Base-by-base conservation (phyloP, 352 stramenopile genomes). In the Phytophthora niederhauseri region DNA sequence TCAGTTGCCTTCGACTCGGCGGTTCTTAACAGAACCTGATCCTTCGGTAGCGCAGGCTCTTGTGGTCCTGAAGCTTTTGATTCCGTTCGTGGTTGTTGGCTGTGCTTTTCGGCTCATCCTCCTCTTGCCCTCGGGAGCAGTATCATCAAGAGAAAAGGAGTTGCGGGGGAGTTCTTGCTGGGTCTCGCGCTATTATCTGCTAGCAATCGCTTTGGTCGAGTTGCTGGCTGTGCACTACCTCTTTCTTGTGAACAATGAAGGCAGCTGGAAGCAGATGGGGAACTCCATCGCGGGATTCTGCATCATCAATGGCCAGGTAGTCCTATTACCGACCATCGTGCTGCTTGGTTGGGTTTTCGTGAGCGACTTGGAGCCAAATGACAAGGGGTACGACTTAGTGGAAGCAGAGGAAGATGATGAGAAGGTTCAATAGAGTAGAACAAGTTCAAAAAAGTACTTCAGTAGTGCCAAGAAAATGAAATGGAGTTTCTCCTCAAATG, bases 231-330 rank as follows among this genome's bases (percentile, higher is more conserved):
- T 93, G 17, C 87, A 94, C 31, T 91, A 90, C 24, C 71, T 95
- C 9, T 95, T 93, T 66, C 76, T 89, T 28, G 87, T 95, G 22
- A 73, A 76, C 34, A 86, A 94, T 73, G 83, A 95, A 84, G 85
- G 85, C 61, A 92, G 82, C 58, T 95, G 87, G 87, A 93, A 93
- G 64, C 77, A 94, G 51, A 95, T 95, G 58, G 87, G 87, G 19
- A 95, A 95, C 71, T 93, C 84, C 24, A 94, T 94, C 63, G 90
- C 85, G 2, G 81, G 88, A 66, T 94, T 91, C 57, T 87, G 85
- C 63, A 91, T 94, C 59, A 74, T 90, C 49, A 94, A 94, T 64
- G 79, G 75, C 31, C 82, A 89, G 48, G 83, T 92, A 31, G 74
- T 92, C 36, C 85, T 94, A 43, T 73, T 92, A 19, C 83, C 87